A percentile compares a stretch with the other conserved stretches of the same genome.
These are phyloP conservation scores for Cladosporium oxysporum DNA, from an alignment of 2,329 filamentous ascomycete genomes.

Conservation along the genomic window DNA sequence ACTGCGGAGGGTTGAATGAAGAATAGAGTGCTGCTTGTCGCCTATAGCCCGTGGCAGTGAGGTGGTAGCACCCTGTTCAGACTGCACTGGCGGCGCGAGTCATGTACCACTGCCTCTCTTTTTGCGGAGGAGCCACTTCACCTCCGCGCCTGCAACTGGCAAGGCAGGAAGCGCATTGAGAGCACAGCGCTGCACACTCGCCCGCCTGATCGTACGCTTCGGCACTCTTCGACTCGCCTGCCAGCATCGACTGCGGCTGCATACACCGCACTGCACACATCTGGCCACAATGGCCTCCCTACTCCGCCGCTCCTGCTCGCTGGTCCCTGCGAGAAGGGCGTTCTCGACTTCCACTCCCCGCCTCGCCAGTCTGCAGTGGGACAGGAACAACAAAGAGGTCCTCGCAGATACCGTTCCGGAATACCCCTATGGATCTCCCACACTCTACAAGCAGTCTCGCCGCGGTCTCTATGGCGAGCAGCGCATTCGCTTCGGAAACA, in stretches of 20 bases:
- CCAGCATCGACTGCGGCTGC: conserved; percentile 2
- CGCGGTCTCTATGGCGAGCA: conserved; percentile 55
- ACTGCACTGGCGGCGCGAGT: conserved; percentile 19
- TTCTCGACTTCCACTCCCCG: conserved; percentile 36
- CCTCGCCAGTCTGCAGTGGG: conserved; percentile 32
- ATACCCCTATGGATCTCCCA: conserved; percentile 73
- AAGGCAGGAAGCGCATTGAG: conserved; percentile 16
- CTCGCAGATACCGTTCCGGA: conserved; percentile 41
- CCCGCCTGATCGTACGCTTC: background rate
- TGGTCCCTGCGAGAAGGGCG: conserved; percentile 25
- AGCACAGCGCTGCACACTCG: background rate
- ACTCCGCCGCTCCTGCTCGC: conserved; percentile 27
- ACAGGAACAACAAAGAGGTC: conserved; percentile 35
- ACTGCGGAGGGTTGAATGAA: conserved; percentile 11
- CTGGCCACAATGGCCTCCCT: conserved; percentile 29
- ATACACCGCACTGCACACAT: background rate
- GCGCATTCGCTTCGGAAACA: conserved; percentile 78
- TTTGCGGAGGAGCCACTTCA: conserved; percentile 14
- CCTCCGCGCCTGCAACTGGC: conserved; percentile 1
- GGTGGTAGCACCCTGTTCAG: background rate
- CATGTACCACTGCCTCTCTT: background rate
- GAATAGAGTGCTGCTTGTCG: conserved; percentile 50
- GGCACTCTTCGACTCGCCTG: background rate
- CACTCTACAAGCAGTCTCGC: conserved; percentile 78
- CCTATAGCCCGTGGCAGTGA: background rate